Evolutionary conservation across 371 early-diverging fungal genomes (phyloP).

Genomic region (Mucor racemosus): DNA sequence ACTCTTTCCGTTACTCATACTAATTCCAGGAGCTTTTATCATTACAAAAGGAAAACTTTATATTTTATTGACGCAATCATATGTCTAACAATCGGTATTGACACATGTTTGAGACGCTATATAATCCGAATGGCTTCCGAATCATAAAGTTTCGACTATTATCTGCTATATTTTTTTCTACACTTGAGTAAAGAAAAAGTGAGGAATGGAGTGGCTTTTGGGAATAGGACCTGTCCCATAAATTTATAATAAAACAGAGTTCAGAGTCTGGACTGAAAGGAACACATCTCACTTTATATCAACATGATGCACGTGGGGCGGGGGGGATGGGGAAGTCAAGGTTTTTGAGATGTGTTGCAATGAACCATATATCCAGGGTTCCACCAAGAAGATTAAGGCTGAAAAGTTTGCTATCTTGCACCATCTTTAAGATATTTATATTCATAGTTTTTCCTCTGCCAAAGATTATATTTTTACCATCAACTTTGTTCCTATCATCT

Average conservation of each 20-base stretch:
- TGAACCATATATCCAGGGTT: not conserved
- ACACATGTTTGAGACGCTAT: slow-evolving; percentile 9
- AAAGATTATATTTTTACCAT: not conserved
- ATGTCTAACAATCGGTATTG: slow-evolving; percentile 1
- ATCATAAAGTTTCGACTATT: not conserved
- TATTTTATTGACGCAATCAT: slow-evolving; percentile 3
- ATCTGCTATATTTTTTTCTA: not conserved
- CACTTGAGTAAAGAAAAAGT: not conserved
- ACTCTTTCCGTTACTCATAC: slow-evolving; percentile 11
- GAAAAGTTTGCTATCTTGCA: not conserved
- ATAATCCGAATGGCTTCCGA: slow-evolving; percentile 8
- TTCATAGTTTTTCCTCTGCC: too few relatives aligned
- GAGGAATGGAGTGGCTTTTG: not conserved
- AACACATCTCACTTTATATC: not conserved
- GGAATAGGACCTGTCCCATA: not conserved
- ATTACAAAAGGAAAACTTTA: slow-evolving; percentile 6
- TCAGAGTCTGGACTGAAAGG: not conserved
- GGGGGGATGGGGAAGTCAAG: not conserved
- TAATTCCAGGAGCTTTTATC: not conserved
- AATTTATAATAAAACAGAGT: not conserved
- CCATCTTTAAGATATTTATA: not conserved
- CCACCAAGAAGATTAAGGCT: slow-evolving; percentile 1
- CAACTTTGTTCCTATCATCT: not conserved
- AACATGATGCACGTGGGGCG: slow-evolving; percentile 1
- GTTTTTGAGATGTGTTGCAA: not conserved